Percentiles rank a stretch among this genome's conserved stretches.
Evolutionary conservation across 202 grass and related monocot species (phyloP).

Genomic region (Saccharum hybrid): DNA sequence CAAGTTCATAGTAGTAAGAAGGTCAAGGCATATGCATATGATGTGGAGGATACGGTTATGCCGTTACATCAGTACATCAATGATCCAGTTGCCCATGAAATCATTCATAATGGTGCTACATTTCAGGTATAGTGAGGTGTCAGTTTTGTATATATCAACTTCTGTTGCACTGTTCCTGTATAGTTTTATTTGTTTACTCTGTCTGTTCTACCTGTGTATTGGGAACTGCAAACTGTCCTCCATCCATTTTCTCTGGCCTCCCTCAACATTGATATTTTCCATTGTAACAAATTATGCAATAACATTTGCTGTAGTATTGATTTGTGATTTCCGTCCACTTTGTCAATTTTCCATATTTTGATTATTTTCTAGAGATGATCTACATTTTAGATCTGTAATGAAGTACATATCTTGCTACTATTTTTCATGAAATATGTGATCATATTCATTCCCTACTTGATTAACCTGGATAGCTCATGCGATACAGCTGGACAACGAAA

Average conservation of each 20-base stretch:
- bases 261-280: background rate
- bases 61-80: constrained; percentile 88
- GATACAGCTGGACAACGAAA: too few relatives aligned
- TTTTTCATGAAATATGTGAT: constrained; percentile 7
- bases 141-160: constrained; percentile 19
- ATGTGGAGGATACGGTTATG: constrained; percentile 89
- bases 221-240: background rate
- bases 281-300: constrained; percentile 9
- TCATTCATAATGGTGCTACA: constrained; percentile 95
- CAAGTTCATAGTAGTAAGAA: constrained; percentile 55
- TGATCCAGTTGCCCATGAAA: constrained; percentile 89
- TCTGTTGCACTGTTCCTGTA: constrained; percentile 18
- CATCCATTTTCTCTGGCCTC: constrained; percentile 5
- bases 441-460: constrained; percentile 4
- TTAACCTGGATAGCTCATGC: background rate
- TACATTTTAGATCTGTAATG: constrained; percentile 1
- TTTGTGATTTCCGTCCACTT: background rate
- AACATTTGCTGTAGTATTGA: background rate
- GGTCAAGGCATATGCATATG: constrained; percentile 57
- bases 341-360: constrained; percentile 10
- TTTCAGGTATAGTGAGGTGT: constrained; percentile 73
- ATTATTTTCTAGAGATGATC: constrained; percentile 21
- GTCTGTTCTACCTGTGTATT: background rate
- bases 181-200: constrained; percentile 30
- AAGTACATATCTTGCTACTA: constrained; percentile 10